phyloP scores from a whole-genome alignment of 179 eudicot genomes.

The Dionaea muscipula region DNA sequence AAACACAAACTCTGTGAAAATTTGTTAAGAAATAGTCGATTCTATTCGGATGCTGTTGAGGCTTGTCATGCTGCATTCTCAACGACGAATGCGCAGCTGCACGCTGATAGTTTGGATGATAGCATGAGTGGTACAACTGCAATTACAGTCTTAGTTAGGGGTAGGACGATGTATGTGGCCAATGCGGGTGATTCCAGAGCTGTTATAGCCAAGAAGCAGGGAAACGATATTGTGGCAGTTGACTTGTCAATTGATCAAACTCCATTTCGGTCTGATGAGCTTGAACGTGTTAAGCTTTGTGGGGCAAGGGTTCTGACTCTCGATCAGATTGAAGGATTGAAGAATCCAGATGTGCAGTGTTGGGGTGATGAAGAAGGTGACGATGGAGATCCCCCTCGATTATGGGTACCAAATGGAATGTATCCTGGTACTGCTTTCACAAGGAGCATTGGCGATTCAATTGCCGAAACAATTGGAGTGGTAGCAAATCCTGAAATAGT shows the following conservation, averaged over 20 bases:
- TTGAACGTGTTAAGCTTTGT: constrained; percentile 75
- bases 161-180: constrained; percentile 63
- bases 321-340: constrained; percentile 97
- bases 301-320: constrained; percentile 95
- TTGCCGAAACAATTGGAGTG: constrained; percentile 92
- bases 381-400: constrained; percentile 97
- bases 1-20: constrained; percentile 79
- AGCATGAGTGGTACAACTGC: constrained; percentile 99
- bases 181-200: constrained; percentile 97
- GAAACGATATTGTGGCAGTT: constrained; percentile 62
- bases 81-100: constrained; percentile 74
- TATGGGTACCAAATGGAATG: constrained; percentile 97
- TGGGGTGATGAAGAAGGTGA: constrained; percentile 98
- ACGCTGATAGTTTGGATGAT: constrained; percentile 75
- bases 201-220: constrained; percentile 74
- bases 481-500: constrained; percentile 84
- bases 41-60: constrained; percentile 57
- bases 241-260: constrained; percentile 92
- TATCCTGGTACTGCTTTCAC: constrained; percentile 98
- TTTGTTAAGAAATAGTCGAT: constrained; percentile 58
- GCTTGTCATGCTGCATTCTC: constrained; percentile 74
- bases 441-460: constrained; percentile 88
- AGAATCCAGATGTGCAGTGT: constrained; percentile 79
- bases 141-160: constrained; percentile 76
- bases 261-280: constrained; percentile 78